Base-by-base conservation (phyloP, 2,329 filamentous ascomycete species). In the Escovopsis sp. region DNA sequence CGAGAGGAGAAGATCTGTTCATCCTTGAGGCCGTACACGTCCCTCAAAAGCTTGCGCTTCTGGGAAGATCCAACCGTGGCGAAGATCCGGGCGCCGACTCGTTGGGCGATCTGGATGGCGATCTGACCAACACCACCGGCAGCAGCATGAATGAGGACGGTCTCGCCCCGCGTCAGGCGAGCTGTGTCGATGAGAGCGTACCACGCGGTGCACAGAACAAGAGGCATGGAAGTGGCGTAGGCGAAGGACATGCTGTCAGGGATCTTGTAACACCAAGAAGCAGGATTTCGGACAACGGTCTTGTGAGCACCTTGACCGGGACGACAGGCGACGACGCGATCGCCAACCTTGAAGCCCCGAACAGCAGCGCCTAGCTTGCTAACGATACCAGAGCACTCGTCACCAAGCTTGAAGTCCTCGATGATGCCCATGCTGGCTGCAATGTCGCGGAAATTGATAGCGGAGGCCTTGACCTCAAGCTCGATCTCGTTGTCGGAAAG, bases 381-480 rank as follows among this genome's bases (percentile, higher is more conserved):
- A 19, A 54, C 47, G 26, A 53, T 38, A 12, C 53, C 53, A 8
- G 47, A 41, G n/a, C 43, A 49, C 44, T 64, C 63, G 15, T 51
- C 47, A 9, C 50, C 48, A 8, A 52, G 45, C 3, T 45, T 40
- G 41, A 44, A 39, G 39, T 55, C 52, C 4, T 53, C 48, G 18
- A 55, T 43, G 28, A 49, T 45, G 10, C 52, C 51, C 44, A 51
- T 48, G 8, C 58, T 53, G 10, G 54, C 51, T 12, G 62, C 50
- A n/a, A 63, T 49, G 46, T 66, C 64, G 8, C 48, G 44, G 44
- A 61, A 62, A 43, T 62, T 64, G 19, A 64, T 38, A 15, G 58
- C 57, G 4, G 49, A 48, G 1, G 59, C 57, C 40, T 51, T 49
- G 2, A 52, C 40, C 23, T 58, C 45, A 8, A 64, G 50, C 43